Evolutionary conservation across 495 filamentous ascomycete species (phyloP).

Genomic region (Clavariopsis aquatica): DNA sequence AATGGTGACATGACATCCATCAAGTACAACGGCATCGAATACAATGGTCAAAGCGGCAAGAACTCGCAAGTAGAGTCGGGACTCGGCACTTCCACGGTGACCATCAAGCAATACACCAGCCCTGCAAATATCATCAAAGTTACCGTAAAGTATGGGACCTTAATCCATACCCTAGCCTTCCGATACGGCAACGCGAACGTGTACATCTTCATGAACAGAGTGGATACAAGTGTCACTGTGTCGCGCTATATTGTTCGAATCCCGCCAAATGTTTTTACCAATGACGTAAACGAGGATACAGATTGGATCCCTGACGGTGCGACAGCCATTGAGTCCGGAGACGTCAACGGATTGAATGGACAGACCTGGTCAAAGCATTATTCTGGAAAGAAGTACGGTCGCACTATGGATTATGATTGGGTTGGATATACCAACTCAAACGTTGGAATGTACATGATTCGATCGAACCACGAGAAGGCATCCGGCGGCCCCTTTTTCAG

Average conservation of each 20-base stretch:
- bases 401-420: slow-evolving; percentile 10
- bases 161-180: neutral
- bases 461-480: slow-evolving; percentile 9
- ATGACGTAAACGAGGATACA: slow-evolving; percentile 9
- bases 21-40: slow-evolving; percentile 5
- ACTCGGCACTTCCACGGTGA: neutral
- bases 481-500: slow-evolving; percentile 3
- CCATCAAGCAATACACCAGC: slow-evolving; percentile 5
- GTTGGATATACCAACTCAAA: slow-evolving; percentile 10
- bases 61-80: slow-evolving; percentile 4
- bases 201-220: slow-evolving; percentile 12
- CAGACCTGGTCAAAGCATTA: slow-evolving; percentile 14
- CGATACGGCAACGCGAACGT: slow-evolving; percentile 6
- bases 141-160: neutral
- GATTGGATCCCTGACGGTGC: slow-evolving; percentile 10
- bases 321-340: slow-evolving; percentile 6
- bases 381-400: slow-evolving; percentile 12
- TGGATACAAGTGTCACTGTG: neutral
- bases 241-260: slow-evolving; percentile 5
- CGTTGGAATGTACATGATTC: slow-evolving; percentile 1
- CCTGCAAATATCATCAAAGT: slow-evolving; percentile 6
- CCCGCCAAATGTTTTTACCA: slow-evolving; percentile 5
- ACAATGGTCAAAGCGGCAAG: slow-evolving; percentile 12
- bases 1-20: slow-evolving; percentile 14
- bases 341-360: slow-evolving; percentile 7